A percentile compares a stretch with the other conserved stretches of the same genome.
Conservation (phyloP, 805 yeast species). For the Ogataea minuta region DNA sequence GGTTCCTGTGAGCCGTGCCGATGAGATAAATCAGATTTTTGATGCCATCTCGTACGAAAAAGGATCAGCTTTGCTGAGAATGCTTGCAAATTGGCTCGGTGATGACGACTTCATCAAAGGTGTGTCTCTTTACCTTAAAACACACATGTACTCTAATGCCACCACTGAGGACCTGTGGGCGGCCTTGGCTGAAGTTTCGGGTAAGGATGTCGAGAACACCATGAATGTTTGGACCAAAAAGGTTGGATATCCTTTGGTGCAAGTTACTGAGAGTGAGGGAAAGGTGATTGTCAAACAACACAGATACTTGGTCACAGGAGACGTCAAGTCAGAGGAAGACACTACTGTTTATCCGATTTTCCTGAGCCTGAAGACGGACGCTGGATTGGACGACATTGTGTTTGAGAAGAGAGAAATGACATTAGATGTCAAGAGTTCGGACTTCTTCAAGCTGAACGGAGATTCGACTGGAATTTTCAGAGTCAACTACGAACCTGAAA, state of each 20-base stretch:
- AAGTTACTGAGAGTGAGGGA: conserved; percentile 42
- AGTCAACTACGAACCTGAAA: conserved; percentile 46
- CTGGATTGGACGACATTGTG: conserved; percentile 29
- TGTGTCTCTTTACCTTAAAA: conserved; percentile 64
- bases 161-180: conserved; percentile 71
- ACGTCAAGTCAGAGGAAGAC: conserved; percentile 61
- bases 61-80: conserved; percentile 74
- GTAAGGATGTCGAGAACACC: conserved; percentile 57
- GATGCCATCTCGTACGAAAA: conserved; percentile 81
- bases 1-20: conserved; percentile 80
- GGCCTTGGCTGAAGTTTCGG: conserved; percentile 61
- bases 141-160: conserved; percentile 68
- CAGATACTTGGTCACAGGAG: conserved; percentile 66
- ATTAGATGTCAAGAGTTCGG: conserved; percentile 21
- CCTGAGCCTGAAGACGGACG: conserved; percentile 33
- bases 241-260: conserved; percentile 72
- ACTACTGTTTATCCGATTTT: conserved; percentile 59
- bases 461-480: conserved; percentile 53
- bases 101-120: conserved; percentile 69
- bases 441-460: conserved; percentile 49
- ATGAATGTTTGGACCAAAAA: conserved; percentile 74
- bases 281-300: conserved; percentile 46
- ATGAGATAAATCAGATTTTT: conserved; percentile 78
- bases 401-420: conserved; percentile 25
- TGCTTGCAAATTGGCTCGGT: conserved; percentile 74